These are phyloP conservation scores for Botrytis sinoallii DNA, from an alignment of 2,329 filamentous ascomycete species.

Conservation along the genomic window DNA sequence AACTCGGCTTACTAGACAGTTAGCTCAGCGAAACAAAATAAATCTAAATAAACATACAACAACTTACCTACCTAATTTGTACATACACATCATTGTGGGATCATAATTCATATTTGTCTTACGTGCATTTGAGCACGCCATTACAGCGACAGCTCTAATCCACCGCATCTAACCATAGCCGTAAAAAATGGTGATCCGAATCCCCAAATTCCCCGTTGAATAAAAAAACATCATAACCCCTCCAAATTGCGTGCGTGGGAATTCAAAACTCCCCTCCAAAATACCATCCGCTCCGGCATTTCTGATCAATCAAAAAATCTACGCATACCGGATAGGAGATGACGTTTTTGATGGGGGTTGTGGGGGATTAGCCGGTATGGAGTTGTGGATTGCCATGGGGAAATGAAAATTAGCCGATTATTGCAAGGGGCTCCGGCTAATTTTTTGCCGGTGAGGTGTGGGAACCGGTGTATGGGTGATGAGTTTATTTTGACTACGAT, in stretches of 20 bases:
- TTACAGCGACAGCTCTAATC: not conserved
- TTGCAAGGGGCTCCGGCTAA: not conserved
- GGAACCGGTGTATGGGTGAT: not conserved
- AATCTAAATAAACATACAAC: not conserved
- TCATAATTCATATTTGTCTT: not conserved
- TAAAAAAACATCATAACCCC: slow-evolving; percentile 12
- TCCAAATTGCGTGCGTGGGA: slow-evolving; percentile 15
- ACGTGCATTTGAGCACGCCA: not conserved
- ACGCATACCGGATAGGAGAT: not conserved
- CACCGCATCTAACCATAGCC: not conserved
- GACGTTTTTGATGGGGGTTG: not conserved
- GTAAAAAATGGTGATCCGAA: not conserved
- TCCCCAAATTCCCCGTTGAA: not conserved
- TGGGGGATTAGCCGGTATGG: not conserved
- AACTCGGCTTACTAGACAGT: not conserved
- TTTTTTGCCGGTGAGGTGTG: not conserved
- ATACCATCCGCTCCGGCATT: slow-evolving; percentile 6
- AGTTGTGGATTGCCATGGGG: not conserved
- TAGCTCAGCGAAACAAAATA: not conserved
- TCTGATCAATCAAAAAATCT: not conserved
- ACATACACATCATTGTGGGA: not conserved
- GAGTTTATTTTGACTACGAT: not conserved
- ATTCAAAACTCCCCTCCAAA: not conserved
- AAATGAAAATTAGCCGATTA: slow-evolving; percentile 2
- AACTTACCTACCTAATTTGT: not conserved